Evolutionary conservation across 192 early-diverging fungal species (phyloP).

Genomic region (Phycomyces nitens): DNA sequence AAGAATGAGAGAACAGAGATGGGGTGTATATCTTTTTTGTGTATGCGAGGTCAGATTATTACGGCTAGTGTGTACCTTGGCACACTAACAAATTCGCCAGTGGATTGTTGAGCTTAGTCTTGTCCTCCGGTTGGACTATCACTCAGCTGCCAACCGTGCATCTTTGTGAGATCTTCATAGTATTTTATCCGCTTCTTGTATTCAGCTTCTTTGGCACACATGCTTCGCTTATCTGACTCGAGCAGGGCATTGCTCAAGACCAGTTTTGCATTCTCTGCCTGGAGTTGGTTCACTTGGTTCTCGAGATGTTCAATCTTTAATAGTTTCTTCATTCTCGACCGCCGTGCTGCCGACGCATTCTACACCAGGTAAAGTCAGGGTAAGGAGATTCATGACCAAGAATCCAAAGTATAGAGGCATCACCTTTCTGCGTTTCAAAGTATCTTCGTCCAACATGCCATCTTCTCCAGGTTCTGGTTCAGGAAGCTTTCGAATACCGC

Average conservation of each 20-base stretch:
- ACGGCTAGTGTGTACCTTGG: too few relatives aligned
- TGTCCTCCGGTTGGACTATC: too few relatives aligned
- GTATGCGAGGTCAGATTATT: too few relatives aligned
- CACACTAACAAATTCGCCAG: too few relatives aligned
- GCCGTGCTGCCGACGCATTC: constrained; percentile 91
- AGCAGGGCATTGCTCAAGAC: constrained; percentile 31
- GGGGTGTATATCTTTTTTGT: too few relatives aligned
- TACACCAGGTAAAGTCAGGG: constrained; percentile 5
- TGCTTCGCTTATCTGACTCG: constrained; percentile 28
- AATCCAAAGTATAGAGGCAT: neutral
- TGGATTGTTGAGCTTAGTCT: too few relatives aligned
- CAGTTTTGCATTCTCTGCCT: constrained; percentile 69
- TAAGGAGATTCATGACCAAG: neutral
- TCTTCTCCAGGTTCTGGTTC: constrained; percentile 28
- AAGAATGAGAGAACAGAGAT: too few relatives aligned
- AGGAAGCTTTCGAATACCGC: constrained; percentile 30
- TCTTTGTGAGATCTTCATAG: constrained; percentile 23
- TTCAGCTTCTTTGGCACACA: constrained; percentile 26
- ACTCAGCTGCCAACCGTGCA: neutral
- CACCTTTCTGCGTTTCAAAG: constrained; percentile 30
- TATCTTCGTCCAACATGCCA: constrained; percentile 33
- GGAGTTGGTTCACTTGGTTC: constrained; percentile 69
- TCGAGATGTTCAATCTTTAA: constrained; percentile 79
- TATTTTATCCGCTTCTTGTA: constrained; percentile 30
- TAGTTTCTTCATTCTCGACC: constrained; percentile 82